Evolutionary conservation across 805 yeast genomes (phyloP).

Genomic region (Wickerhamiella slavikovae): DNA sequence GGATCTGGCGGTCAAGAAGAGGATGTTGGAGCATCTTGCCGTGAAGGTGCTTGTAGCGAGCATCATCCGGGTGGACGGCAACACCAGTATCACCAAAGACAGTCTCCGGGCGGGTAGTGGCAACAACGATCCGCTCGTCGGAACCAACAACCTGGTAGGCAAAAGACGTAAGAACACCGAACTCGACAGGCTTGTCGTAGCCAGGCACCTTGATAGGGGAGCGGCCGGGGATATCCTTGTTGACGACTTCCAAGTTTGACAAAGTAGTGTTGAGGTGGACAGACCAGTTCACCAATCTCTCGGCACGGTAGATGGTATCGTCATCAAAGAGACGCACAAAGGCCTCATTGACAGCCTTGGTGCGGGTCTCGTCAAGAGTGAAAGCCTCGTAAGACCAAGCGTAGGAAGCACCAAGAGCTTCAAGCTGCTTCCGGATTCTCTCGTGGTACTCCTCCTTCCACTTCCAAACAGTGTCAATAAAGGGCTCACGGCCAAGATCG

Average conservation of each 20-base stretch:
- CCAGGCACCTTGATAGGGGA: slow-evolving; percentile 73
- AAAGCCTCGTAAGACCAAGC: slow-evolving; percentile 93
- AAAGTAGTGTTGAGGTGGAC: slow-evolving; percentile 85
- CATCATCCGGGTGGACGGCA: slow-evolving; percentile 92
- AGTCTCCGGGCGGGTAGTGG: slow-evolving; percentile 98
- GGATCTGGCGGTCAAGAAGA: slow-evolving; percentile 62
- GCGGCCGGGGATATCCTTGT: slow-evolving; percentile 69
- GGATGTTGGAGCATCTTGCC: slow-evolving; percentile 88
- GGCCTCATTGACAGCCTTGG: slow-evolving; percentile 72
- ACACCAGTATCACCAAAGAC: slow-evolving; percentile 94
- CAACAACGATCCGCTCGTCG: slow-evolving; percentile 75
- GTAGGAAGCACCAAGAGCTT: slow-evolving; percentile 84
- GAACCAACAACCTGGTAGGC: slow-evolving; percentile 75
- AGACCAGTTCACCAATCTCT: slow-evolving; percentile 90
- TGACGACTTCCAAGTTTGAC: slow-evolving; percentile 90
- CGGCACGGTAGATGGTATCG: slow-evolving; percentile 85
- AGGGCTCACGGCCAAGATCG: slow-evolving; percentile 84
- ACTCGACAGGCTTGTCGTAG: slow-evolving; percentile 75
- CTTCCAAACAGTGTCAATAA: slow-evolving; percentile 81
- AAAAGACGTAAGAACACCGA: slow-evolving; percentile 92
- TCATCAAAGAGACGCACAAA: slow-evolving; percentile 84
- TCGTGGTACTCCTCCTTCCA: slow-evolving; percentile 92
- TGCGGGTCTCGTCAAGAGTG: slow-evolving; percentile 62
- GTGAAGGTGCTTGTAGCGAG: slow-evolving; percentile 81
- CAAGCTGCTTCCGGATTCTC: slow-evolving; percentile 67